Evolutionary conservation across 305 asterid genomes (phyloP).

Genomic region (Lippia alba): DNA sequence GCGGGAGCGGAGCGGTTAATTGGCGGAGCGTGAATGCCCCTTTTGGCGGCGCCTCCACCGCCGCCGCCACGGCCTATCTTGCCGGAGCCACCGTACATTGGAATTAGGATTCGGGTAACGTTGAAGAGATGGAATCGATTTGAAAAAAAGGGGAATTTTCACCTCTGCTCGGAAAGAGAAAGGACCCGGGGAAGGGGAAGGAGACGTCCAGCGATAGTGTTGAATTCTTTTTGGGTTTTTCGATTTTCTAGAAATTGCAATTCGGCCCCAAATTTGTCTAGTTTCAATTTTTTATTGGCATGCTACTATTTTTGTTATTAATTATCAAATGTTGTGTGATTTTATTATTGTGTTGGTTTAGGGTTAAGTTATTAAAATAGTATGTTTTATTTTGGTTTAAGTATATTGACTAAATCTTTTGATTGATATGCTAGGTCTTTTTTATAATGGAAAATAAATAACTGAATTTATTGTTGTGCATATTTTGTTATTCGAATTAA

Average conservation of each 20-base stretch:
- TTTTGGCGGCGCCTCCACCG: slow-evolving; percentile 57
- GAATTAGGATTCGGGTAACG: slow-evolving; percentile 35
- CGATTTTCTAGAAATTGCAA: slow-evolving; percentile 25
- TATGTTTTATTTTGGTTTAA: too few relatives aligned
- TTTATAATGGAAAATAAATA: too few relatives aligned
- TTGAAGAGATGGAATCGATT: slow-evolving; percentile 29
- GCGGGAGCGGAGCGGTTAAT: slow-evolving; percentile 50
- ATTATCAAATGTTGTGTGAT: too few relatives aligned
- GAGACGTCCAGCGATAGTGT: slow-evolving; percentile 45
- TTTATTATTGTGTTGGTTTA: too few relatives aligned
- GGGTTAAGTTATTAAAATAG: too few relatives aligned
- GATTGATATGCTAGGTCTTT: too few relatives aligned
- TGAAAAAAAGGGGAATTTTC: slow-evolving; percentile 17
- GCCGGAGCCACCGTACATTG: slow-evolving; percentile 82
- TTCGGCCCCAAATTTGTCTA: slow-evolving; percentile 22
- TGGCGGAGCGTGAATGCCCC: slow-evolving; percentile 67
- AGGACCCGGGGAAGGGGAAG: slow-evolving; percentile 41
- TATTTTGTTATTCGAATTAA: too few relatives aligned
- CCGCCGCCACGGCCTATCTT: slow-evolving; percentile 87
- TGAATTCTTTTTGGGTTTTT: slow-evolving; percentile 42
- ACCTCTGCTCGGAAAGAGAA: slow-evolving; percentile 40
- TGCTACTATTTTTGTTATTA: too few relatives aligned
- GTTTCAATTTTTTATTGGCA: neutral
- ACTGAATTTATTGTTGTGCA: too few relatives aligned
- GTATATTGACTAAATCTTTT: too few relatives aligned